Evolutionary conservation across 345 rosid genomes (phyloP), one percentile per base, ranked within the genome.

Genomic region (Brassica incana): DNA sequence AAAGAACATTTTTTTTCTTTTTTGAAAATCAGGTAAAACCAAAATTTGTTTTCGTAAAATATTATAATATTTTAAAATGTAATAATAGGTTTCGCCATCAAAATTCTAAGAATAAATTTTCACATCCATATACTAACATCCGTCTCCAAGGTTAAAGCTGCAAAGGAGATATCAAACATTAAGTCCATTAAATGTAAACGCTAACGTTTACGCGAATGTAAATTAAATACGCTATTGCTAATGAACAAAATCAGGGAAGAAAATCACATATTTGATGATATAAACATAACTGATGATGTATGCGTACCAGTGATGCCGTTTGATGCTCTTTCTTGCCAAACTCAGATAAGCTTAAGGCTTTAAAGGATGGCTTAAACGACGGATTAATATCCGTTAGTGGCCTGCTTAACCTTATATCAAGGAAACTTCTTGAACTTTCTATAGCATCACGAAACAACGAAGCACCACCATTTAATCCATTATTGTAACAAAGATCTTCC

Each of bases 251-350:
- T 4, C 20, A 54, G 16, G 16, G 8, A 33, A 70, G 6, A 32
- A 18, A 72, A 69, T 61, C 25, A 77, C 36, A 43, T 69, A 69
- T 45, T 43, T 77, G 27, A 33, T 20, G 5, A 65, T 75, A 38
- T 75, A 59, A 63, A 30, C 6, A 73, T 6, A 70, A 9, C 65
- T 36, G 20, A 59, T 63, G 23, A 27, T 2, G 16, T 10, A 61
- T 38, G 61, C 88, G 76, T 77, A 91, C 91, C 84, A n/a, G 75
- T 8, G 86, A 61, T 76, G 84, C 79, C 48, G 85, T 30, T 74
- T 82, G 87, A 35, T 78, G 78, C 48, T 80, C 86, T 77, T 84
- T 88, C 84, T 91, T 91, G 81, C 81, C 87, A 23, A 81, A 75
- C 72, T 89, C 88, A 0, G 91, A 85, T 69, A 77, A 72, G 80